phyloP scores from a whole-genome alignment of 1,284 basidiomycete genomes.

The Cryptococcus sp. region DNA sequence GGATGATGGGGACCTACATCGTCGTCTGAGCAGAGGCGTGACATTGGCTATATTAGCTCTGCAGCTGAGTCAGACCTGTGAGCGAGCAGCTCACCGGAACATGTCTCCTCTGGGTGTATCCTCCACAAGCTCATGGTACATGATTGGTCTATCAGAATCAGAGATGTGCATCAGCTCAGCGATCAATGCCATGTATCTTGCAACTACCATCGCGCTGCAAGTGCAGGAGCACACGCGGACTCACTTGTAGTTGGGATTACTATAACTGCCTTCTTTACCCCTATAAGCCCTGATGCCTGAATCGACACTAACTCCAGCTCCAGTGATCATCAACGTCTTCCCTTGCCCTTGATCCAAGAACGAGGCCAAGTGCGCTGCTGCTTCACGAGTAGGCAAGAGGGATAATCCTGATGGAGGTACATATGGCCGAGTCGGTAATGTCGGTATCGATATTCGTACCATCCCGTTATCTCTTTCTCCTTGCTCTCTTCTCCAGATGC shows the following conservation, averaged over 20 bases:
- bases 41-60: too few relatives aligned
- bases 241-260: slow-evolving; percentile 88
- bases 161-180: neutral
- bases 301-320: slow-evolving; percentile 89
- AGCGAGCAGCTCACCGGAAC: slow-evolving; percentile 62
- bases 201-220: neutral
- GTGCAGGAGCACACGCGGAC: slow-evolving; percentile 32
- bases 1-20: slow-evolving; percentile 33
- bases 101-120: slow-evolving; percentile 64
- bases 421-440: slow-evolving; percentile 64
- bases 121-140: slow-evolving; percentile 81
- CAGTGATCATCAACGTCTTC: slow-evolving; percentile 69
- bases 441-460: slow-evolving; percentile 71
- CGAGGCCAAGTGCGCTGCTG: slow-evolving; percentile 64
- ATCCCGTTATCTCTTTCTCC: slow-evolving; percentile 15
- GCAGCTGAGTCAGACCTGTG: neutral
- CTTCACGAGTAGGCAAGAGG: slow-evolving; percentile 55
- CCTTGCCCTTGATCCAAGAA: slow-evolving; percentile 70
- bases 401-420: slow-evolving; percentile 55
- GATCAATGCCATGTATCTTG: neutral
- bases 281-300: slow-evolving; percentile 87
- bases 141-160: slow-evolving; percentile 37
- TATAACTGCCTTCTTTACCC: slow-evolving; percentile 77
- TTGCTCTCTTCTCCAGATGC: neutral
- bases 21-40: slow-evolving; percentile 27